A percentile compares a stretch with the other conserved stretches of the same genome.
phyloP scores from a whole-genome alignment of 176 grass and related monocot species.

The Cenchrus fungigraminus region DNA sequence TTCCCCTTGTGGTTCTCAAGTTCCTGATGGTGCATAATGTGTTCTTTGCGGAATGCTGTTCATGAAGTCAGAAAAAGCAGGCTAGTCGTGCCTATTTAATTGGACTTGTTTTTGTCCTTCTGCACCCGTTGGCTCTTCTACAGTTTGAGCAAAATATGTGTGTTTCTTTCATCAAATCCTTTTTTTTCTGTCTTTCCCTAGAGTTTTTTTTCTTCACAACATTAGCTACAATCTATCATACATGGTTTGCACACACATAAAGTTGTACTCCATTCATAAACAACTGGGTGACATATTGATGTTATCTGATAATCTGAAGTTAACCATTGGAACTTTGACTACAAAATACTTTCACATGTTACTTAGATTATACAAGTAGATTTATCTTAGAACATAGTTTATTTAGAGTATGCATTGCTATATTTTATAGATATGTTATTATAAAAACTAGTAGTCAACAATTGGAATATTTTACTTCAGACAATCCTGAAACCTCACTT shows the following conservation, averaged over 20 bases:
- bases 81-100: not conserved
- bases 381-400: too few species aligned
- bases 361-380: too few species aligned
- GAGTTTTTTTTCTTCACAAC: not conserved
- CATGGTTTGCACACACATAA: not conserved
- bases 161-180: not conserved
- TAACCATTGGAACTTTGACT: too few species aligned
- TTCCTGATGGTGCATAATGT: not conserved
- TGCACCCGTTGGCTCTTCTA: not conserved
- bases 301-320: not conserved
- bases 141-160: not conserved
- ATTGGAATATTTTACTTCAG: not conserved
- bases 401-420: too few species aligned
- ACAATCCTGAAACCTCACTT: not conserved
- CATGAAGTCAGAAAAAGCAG: not conserved
- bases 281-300: not conserved
- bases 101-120: not conserved
- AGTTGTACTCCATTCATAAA: not conserved
- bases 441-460: too few species aligned
- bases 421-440: too few species aligned
- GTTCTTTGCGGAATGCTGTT: not conserved
- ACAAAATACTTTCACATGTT: too few species aligned
- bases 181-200: not conserved
- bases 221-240: not conserved
- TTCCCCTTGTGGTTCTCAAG: not conserved